Conservation (phyloP, 805 yeast genomes). For the Pichia exigua region DNA sequence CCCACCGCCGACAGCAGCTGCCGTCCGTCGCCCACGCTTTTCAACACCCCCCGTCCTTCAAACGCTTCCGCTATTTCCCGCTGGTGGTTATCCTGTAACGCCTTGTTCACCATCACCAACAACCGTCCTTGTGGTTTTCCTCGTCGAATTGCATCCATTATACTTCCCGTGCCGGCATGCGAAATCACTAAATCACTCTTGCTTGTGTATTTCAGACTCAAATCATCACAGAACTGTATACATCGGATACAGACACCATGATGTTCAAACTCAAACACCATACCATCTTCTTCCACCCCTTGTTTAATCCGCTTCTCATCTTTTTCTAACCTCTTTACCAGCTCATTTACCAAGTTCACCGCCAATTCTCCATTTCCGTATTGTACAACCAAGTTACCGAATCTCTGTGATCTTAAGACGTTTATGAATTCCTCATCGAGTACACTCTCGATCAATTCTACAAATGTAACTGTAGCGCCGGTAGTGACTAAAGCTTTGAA, state of each 20-base stretch:
- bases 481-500: slow-evolving; percentile 59
- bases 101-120: slow-evolving; percentile 62
- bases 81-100: slow-evolving; percentile 86
- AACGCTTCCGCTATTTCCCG: slow-evolving; percentile 62
- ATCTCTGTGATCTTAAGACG: slow-evolving; percentile 31
- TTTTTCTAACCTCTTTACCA: neutral
- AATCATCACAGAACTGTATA: slow-evolving; percentile 36
- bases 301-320: neutral
- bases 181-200: slow-evolving; percentile 59
- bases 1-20: neutral
- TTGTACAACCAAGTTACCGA: slow-evolving; percentile 42
- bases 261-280: neutral
- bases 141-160: slow-evolving; percentile 61
- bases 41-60: slow-evolving; percentile 26
- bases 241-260: slow-evolving; percentile 32
- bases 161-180: slow-evolving; percentile 91
- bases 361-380: neutral
- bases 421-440: slow-evolving; percentile 30
- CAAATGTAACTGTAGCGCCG: slow-evolving; percentile 88
- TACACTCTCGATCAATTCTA: slow-evolving; percentile 41
- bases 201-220: slow-evolving; percentile 34
- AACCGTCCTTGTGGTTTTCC: slow-evolving; percentile 35
- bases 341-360: neutral
- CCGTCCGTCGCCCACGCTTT: neutral
- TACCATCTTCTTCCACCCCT: neutral